Evolutionary conservation across 164 flowering plant species (phyloP).

Genomic region (Vitis labrusca): DNA sequence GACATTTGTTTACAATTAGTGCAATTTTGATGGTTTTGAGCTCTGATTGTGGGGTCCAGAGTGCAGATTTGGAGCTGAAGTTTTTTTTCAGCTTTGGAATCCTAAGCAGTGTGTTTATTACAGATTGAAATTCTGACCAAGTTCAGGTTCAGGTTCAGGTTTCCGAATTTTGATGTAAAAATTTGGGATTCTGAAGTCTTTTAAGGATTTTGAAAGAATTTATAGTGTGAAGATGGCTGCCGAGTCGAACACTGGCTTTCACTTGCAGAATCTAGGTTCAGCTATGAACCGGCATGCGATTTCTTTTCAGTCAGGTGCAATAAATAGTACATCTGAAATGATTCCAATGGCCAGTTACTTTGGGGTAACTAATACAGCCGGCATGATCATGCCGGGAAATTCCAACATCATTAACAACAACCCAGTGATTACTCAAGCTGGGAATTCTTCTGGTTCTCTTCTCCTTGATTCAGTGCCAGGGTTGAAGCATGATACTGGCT

Average conservation of each 20-base stretch:
- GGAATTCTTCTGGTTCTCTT: slow-evolving; percentile 43
- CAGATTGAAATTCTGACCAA: too few species aligned
- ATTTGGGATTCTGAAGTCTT: neutral
- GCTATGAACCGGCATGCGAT: slow-evolving; percentile 47
- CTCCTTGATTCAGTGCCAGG: slow-evolving; percentile 54
- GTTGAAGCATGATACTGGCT: slow-evolving; percentile 68
- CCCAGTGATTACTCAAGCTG: slow-evolving; percentile 32
- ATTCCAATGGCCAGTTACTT: slow-evolving; percentile 36
- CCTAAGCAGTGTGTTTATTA: neutral
- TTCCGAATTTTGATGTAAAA: neutral
- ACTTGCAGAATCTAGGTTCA: slow-evolving; percentile 31
- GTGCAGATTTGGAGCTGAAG: too few species aligned
- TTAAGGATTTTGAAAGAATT: slow-evolving; percentile 4
- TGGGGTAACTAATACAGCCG: slow-evolving; percentile 26
- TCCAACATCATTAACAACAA: slow-evolving; percentile 29
- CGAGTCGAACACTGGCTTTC: slow-evolving; percentile 58
- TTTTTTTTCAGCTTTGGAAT: neutral
- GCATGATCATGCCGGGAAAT: slow-evolving; percentile 41
- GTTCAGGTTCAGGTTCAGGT: neutral
- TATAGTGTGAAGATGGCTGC: slow-evolving; percentile 43
- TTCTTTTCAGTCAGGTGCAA: slow-evolving; percentile 52
- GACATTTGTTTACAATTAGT: neutral
- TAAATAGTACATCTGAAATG: slow-evolving; percentile 43
- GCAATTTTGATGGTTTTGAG: slow-evolving; percentile 3
- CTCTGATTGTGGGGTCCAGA: neutral